These are phyloP conservation scores for Hypoxylon trugodes DNA, from an alignment of 495 filamentous ascomycete genomes.

Conservation along the genomic window DNA sequence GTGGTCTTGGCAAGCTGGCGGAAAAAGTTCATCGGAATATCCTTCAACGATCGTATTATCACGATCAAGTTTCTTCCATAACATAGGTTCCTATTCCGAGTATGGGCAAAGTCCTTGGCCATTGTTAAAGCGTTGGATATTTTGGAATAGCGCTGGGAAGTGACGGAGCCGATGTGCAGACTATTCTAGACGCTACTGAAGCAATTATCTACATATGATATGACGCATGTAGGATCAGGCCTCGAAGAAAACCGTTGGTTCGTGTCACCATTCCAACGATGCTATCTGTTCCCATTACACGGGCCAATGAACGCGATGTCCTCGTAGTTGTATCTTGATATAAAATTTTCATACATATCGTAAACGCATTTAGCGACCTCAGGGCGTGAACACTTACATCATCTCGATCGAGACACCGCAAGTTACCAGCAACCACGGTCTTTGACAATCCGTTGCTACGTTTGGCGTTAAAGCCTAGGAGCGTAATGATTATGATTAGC, in stretches of 20 bases:
- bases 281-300: slow-evolving; percentile 28
- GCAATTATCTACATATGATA: slow-evolving; percentile 16
- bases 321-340: neutral
- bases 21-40: slow-evolving; percentile 28
- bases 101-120: neutral
- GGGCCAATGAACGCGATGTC: slow-evolving; percentile 9
- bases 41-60: neutral
- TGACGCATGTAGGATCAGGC: slow-evolving; percentile 31
- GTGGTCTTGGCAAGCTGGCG: slow-evolving; percentile 29
- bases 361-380: neutral
- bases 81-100: slow-evolving; percentile 8
- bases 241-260: slow-evolving; percentile 26
- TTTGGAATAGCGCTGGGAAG: neutral
- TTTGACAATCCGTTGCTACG: slow-evolving; percentile 3
- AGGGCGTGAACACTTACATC: slow-evolving; percentile 26
- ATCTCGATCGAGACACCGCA: slow-evolving; percentile 16
- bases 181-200: neutral
- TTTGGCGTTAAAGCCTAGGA: slow-evolving; percentile 7
- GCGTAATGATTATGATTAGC: slow-evolving; percentile 25
- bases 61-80: slow-evolving; percentile 1
- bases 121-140: neutral
- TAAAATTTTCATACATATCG: slow-evolving; percentile 3
- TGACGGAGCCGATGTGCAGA: slow-evolving; percentile 1
- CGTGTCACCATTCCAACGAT: slow-evolving; percentile 36
- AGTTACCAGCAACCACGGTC: slow-evolving; percentile 17